A percentile compares a stretch with the other conserved stretches of the same genome.
phyloP scores from a whole-genome alignment of 2,329 filamentous ascomycete species.

The Trichoderma sp. region DNA sequence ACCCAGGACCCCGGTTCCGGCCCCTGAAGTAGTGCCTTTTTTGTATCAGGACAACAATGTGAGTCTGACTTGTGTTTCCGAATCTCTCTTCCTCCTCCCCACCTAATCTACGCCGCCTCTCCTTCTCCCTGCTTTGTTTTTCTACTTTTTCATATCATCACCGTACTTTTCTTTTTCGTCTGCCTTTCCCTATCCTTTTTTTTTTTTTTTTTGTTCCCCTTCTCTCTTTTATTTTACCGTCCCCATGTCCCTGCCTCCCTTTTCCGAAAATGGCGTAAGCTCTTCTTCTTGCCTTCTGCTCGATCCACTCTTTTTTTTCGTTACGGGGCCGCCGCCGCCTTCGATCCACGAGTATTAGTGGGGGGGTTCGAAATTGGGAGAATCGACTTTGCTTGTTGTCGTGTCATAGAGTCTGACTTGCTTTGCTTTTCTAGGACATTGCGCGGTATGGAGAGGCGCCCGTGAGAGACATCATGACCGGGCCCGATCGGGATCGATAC shows the following conservation, averaged over 20 bases:
- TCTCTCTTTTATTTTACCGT: background rate
- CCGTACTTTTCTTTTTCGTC: background rate
- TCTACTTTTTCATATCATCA: background rate
- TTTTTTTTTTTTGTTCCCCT: background rate
- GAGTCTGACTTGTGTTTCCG: conserved; percentile 42
- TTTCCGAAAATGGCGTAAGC: conserved; percentile 23
- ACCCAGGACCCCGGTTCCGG: conserved; percentile 81
- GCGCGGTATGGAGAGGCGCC: conserved; percentile 76
- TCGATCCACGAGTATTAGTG: conserved; percentile 19
- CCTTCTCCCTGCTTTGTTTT: conserved; percentile 12
- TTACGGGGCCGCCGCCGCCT: conserved; percentile 22
- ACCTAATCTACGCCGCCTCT: conserved; percentile 12
- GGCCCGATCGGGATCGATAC: conserved; percentile 70
- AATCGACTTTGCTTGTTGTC: conserved; percentile 6
- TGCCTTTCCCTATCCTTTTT: background rate
- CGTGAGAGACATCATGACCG: conserved; percentile 68
- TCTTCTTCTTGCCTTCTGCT: conserved; percentile 12
- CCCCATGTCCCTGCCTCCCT: conserved; percentile 17
- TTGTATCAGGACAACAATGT: conserved; percentile 82
- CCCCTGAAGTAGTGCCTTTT: conserved; percentile 96
- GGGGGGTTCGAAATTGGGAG: conserved; percentile 10
- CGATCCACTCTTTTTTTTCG: conserved; percentile 19
- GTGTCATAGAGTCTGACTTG: conserved; percentile 31
- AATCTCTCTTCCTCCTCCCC: conserved; percentile 27
- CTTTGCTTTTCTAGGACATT: conserved; percentile 60